These are phyloP conservation scores for Boletus rubescentipes DNA, from an alignment of 768 basidiomycete species.

Conservation along the genomic window DNA sequence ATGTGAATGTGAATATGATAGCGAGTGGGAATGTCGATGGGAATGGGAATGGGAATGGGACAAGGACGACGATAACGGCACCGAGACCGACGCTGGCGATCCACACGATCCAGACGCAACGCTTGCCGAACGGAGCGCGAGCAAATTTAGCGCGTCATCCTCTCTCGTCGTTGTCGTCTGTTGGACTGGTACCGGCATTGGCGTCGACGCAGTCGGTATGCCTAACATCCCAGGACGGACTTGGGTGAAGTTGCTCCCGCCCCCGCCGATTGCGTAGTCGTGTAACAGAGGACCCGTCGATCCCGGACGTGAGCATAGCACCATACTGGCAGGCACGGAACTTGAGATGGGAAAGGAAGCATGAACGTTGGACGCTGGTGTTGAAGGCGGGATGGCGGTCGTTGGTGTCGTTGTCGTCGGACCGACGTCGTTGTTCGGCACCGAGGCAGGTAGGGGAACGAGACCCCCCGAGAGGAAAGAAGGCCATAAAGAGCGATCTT, in stretches of 20 bases:
- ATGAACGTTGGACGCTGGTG: constrained; percentile 3
- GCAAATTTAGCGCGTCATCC: constrained; percentile 29
- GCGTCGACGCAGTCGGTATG: constrained; percentile 22
- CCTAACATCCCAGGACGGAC: constrained; percentile 58
- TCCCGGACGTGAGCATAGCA: background rate
- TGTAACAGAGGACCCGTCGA: constrained; percentile 59
- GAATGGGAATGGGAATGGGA: background rate
- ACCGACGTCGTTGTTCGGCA: constrained; percentile 10
- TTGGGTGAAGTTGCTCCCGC: constrained; percentile 47
- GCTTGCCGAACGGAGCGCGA: constrained; percentile 18
- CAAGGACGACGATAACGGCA: constrained; percentile 2
- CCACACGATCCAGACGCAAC: background rate
- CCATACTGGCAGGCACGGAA: constrained; percentile 46
- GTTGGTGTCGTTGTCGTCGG: constrained; percentile 16
- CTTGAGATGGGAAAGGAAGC: constrained; percentile 40
- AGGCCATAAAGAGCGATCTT: constrained; percentile 93
- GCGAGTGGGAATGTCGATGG: background rate
- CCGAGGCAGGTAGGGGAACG: constrained; percentile 49
- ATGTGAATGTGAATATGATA: constrained; percentile 2
- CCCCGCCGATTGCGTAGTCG: constrained; percentile 52
- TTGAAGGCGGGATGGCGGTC: constrained; percentile 7
- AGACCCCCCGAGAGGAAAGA: constrained; percentile 73
- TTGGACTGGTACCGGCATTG: constrained; percentile 3
- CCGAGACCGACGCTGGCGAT: constrained; percentile 18
- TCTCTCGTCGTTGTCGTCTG: constrained; percentile 9